Evolutionary conservation across 176 grass and related monocot species (phyloP).

Genomic region (maize (Zea mays)): Zm-B73-REFERENCE-NAM-5.0 NC_050101.1:157899501-157900000

Average conservation of each 20-base stretch:
- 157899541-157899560: slow-evolving; percentile 50
- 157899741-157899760: slow-evolving; percentile 65
- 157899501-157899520: slow-evolving; percentile 36
- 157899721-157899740: slow-evolving; percentile 70
- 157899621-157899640: slow-evolving; percentile 63
- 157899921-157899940: slow-evolving; percentile 52
- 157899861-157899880: background rate
- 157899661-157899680: slow-evolving; percentile 55
- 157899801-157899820: slow-evolving; percentile 55
- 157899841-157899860: background rate
- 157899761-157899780: slow-evolving; percentile 45
- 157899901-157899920: slow-evolving; percentile 72
- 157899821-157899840: slow-evolving; percentile 9
- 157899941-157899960: slow-evolving; percentile 66
- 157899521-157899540: slow-evolving; percentile 69
- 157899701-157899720: slow-evolving; percentile 65
- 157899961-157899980: slow-evolving; percentile 56
- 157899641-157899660: slow-evolving; percentile 56
- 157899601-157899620: slow-evolving; percentile 16
- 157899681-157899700: slow-evolving; percentile 55
- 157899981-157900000: slow-evolving; percentile 35
- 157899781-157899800: slow-evolving; percentile 34
- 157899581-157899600: slow-evolving; percentile 50
- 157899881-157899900: slow-evolving; percentile 31
- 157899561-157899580: slow-evolving; percentile 50